These are phyloP conservation scores for Parasitella parasitica DNA, from an alignment of 371 early-diverging fungal genomes.

Conservation along the genomic window DNA sequence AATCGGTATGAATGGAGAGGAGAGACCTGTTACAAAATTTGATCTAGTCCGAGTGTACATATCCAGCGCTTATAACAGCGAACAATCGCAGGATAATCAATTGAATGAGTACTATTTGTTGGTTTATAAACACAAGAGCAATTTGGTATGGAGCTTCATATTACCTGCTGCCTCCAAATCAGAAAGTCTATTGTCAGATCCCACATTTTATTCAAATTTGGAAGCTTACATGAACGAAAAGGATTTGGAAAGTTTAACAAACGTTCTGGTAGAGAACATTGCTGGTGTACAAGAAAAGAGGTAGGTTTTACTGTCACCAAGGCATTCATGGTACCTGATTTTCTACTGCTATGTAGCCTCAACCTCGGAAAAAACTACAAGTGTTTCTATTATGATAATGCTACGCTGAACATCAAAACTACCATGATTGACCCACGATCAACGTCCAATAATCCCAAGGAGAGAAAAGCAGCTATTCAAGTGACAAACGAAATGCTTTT, in stretches of 20 bases:
- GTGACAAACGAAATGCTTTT: constrained; percentile 46
- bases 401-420: constrained; percentile 39
- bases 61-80: constrained; percentile 13
- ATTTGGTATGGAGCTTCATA: constrained; percentile 40
- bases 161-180: constrained; percentile 29
- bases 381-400: constrained; percentile 48
- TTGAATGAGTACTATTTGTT: constrained; percentile 51
- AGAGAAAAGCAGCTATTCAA: constrained; percentile 16
- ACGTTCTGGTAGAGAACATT: constrained; percentile 21
- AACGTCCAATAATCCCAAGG: constrained; percentile 14
- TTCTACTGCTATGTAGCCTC: constrained; percentile 6
- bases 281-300: constrained; percentile 31
- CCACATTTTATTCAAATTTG: constrained; percentile 25
- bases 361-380: constrained; percentile 39
- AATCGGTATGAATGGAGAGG: constrained; percentile 35
- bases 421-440: constrained; percentile 27
- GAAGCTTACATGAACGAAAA: constrained; percentile 27
- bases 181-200: constrained; percentile 28
- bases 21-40: constrained; percentile 15
- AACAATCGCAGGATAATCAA: constrained; percentile 7
- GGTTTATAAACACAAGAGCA: constrained; percentile 48
- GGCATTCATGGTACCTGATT: background rate
- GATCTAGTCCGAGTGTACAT: constrained; percentile 48
- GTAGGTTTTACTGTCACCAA: constrained; percentile 29
- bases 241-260: constrained; percentile 20